A percentile compares a stretch with the other conserved stretches of the same genome.
Evolutionary conservation across 768 basidiomycete genomes (phyloP).

Genomic region (Tylopilus felleus): DNA sequence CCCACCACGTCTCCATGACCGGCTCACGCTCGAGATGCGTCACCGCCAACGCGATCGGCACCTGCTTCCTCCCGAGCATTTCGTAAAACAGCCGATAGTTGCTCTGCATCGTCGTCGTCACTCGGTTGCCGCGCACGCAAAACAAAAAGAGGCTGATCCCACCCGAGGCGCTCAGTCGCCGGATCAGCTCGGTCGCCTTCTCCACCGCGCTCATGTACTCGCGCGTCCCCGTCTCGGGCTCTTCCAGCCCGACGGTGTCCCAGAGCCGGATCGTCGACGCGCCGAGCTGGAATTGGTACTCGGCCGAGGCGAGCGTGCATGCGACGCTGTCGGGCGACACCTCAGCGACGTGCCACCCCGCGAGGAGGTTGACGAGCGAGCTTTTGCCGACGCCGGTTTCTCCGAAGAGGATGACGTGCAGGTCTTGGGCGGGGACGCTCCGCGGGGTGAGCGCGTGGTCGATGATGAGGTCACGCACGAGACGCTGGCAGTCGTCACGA

Average conservation of each 20-base stretch:
- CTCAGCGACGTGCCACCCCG: constrained; percentile 26
- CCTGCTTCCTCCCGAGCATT: constrained; percentile 36
- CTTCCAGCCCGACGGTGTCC: constrained; percentile 35
- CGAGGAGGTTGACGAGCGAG: constrained; percentile 38
- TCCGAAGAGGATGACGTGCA: constrained; percentile 40
- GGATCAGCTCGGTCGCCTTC: constrained; percentile 31
- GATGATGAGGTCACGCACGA: constrained; percentile 24
- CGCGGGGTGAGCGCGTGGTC: constrained; percentile 23
- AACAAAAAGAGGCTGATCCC: constrained; percentile 32
- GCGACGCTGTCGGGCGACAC: constrained; percentile 30
- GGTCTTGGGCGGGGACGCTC: constrained; percentile 14
- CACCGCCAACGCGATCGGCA: constrained; percentile 38
- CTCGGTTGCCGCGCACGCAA: constrained; percentile 31
- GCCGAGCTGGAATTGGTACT: constrained; percentile 26
- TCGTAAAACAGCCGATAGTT: constrained; percentile 38
- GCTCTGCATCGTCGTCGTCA: constrained; percentile 26
- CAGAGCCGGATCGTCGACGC: constrained; percentile 23
- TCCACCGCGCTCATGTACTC: constrained; percentile 27
- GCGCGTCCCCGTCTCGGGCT: constrained; percentile 12
- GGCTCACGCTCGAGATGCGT: constrained; percentile 37
- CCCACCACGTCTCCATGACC: constrained; percentile 34
- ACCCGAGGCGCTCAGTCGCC: constrained; percentile 21
- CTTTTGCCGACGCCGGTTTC: constrained; percentile 37
- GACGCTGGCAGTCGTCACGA: constrained; percentile 21
- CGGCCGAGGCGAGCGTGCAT: constrained; percentile 29